phyloP scores from a whole-genome alignment of 1,284 basidiomycete species.

The Naganishia sp. region DNA sequence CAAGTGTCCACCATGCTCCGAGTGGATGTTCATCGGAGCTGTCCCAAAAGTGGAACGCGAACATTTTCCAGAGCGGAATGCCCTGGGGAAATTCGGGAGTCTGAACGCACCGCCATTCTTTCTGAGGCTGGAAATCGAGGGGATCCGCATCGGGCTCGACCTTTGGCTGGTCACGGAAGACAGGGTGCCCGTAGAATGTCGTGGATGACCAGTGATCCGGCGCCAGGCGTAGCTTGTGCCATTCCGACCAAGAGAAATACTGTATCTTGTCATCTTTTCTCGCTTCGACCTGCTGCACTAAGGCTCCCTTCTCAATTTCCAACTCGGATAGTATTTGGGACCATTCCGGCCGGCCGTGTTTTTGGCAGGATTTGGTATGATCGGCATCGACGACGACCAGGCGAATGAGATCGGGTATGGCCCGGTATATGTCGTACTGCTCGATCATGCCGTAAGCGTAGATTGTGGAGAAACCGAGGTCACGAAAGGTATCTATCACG shows the following conservation, averaged over 20 bases:
- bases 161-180: slow-evolving; percentile 4
- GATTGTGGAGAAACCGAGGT: slow-evolving; percentile 43
- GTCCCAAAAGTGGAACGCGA: slow-evolving; percentile 40
- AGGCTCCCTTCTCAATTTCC: not conserved
- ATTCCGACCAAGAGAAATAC: not conserved
- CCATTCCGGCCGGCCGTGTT: slow-evolving; percentile 14
- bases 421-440: slow-evolving; percentile 41
- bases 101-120: slow-evolving; percentile 28
- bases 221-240: not conserved
- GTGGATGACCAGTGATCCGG: too few species aligned
- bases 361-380: slow-evolving; percentile 33
- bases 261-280: not conserved
- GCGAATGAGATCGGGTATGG: slow-evolving; percentile 34
- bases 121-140: slow-evolving; percentile 3
- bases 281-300: not conserved
- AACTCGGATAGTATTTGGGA: not conserved
- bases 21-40: slow-evolving; percentile 30
- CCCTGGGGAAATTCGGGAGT: slow-evolving; percentile 36
- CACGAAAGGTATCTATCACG: slow-evolving; percentile 37
- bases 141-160: not conserved
- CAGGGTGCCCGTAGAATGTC: not conserved
- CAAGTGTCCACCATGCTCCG: slow-evolving; percentile 38
- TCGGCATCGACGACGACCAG: slow-evolving; percentile 40
- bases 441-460: slow-evolving; percentile 40
- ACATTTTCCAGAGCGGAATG: slow-evolving; percentile 39